Base-by-base conservation (phyloP, 371 early-diverging fungal species). In the Mucor saturninus region DNA sequence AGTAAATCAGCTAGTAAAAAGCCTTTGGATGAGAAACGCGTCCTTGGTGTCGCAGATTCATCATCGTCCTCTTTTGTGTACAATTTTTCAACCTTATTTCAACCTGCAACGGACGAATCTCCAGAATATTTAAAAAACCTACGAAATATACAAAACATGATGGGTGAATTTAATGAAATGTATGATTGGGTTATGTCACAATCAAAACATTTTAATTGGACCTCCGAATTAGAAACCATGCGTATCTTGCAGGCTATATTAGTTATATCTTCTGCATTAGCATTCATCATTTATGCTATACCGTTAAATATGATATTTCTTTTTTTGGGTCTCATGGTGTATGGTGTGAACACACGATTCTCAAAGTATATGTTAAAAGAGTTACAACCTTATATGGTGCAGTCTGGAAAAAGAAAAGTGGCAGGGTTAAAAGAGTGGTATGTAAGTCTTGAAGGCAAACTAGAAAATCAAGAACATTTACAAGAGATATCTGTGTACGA, bases 91-190 rank as follows among this genome's bases (percentile, higher is more conserved):
- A 54, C 39, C 45, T n/a, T 60, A 11, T 58, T 62, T 38, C 68
- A 67, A 35, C 60, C 66, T 53, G 56, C 48, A 4, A 48, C 59
- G 0, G 77, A 77, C 30, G 56, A 67, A 15, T 79, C 81, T 3
- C 76, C 82, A 6, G 79, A 81, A 40, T 79, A 79, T 35, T 31
- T 77, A 4, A 56, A 55, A 11, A 81, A 81, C 40, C 49, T 81
- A 32, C 70, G 75, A 51, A 75, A 77, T 42, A 45, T 81, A 11
- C 82, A 81, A 55, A 81, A 79, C 54, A 75, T 68, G 54, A 76
- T 77, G 77, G 74, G 77, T 5, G 77, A 77, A 53, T 67, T 75
- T 14, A 61, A 69, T 54, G 75, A 76, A 59, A 58, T 54, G 5
- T 79, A 81, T 21, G 77, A 77, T 49, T 64, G 62, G 63, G 46